These are phyloP conservation scores for Panaeolus cyanescens DNA, from an alignment of 768 basidiomycete genomes.

Conservation along the genomic window DNA sequence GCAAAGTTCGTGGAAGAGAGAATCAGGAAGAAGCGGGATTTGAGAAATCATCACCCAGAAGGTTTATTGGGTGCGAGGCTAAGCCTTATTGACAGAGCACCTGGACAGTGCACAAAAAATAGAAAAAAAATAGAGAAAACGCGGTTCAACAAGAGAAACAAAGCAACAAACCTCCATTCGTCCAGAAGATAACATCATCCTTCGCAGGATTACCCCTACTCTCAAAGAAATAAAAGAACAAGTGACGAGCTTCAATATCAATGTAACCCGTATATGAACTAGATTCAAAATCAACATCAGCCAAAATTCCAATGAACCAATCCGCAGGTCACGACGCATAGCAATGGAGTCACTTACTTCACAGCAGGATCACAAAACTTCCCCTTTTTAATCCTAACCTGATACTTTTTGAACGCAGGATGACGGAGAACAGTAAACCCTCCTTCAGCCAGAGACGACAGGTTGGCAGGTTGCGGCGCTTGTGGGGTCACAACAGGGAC, in stretches of 20 bases:
- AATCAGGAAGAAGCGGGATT: no score
- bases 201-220: slow-evolving; percentile 59
- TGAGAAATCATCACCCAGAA: no score
- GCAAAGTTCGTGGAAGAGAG: no score
- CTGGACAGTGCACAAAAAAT: no score
- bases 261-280: slow-evolving; percentile 71
- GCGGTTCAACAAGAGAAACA: slow-evolving; percentile 25
- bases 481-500: neutral
- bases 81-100: no score
- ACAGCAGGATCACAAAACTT: slow-evolving; percentile 61
- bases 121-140: neutral
- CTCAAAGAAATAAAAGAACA: slow-evolving; percentile 83
- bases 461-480: slow-evolving; percentile 31
- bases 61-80: no score
- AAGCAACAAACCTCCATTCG: slow-evolving; percentile 43
- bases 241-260: slow-evolving; percentile 60
- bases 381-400: slow-evolving; percentile 60
- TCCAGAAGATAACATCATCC: slow-evolving; percentile 65
- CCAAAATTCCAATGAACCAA: neutral
- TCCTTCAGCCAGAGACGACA: slow-evolving; percentile 32
- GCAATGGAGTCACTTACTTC: slow-evolving; percentile 35
- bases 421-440: slow-evolving; percentile 42
- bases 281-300: neutral
- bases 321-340: no score
- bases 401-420: slow-evolving; percentile 52